A percentile compares a stretch with the other conserved stretches of the same genome.
phyloP scores from a whole-genome alignment of 352 stramenopile genomes.

The Globisporangium spiculum region DNA sequence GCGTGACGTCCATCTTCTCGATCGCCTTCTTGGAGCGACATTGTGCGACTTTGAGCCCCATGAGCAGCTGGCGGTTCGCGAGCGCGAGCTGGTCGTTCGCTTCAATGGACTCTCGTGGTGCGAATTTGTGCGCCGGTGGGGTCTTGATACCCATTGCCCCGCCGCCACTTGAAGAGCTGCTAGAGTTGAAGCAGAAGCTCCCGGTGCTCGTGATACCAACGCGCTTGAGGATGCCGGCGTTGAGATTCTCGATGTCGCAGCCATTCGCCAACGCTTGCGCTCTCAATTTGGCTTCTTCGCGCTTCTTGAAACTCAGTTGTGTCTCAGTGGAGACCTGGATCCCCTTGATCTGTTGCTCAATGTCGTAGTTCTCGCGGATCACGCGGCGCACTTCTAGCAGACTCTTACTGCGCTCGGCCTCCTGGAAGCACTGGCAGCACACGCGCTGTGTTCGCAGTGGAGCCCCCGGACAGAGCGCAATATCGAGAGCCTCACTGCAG shows the following conservation, averaged over 20 bases:
- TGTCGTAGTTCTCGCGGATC: conserved; percentile 54
- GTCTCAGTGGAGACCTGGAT: conserved; percentile 39
- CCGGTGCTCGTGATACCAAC: conserved; percentile 23
- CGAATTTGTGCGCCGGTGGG: conserved; percentile 62
- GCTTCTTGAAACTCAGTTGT: conserved; percentile 30
- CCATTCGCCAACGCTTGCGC: conserved; percentile 35
- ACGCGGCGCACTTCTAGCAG: conserved; percentile 49
- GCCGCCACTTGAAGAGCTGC: conserved; percentile 15
- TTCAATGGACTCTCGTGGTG: conserved; percentile 58
- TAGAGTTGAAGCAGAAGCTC: neutral
- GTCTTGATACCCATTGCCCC: conserved; percentile 30
- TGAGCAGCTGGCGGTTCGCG: conserved; percentile 63
- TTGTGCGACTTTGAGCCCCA: conserved; percentile 68
- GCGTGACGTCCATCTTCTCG: conserved; percentile 57
- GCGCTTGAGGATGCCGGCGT: conserved; percentile 42
- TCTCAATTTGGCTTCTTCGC: conserved; percentile 45
- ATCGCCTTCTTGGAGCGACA: conserved; percentile 47
- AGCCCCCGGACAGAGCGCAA: conserved; percentile 60
- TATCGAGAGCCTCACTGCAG: conserved; percentile 41
- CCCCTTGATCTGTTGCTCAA: conserved; percentile 48
- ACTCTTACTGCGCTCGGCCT: conserved; percentile 45
- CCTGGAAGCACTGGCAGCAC: conserved; percentile 51
- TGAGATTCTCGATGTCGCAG: conserved; percentile 46
- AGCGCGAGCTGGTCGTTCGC: conserved; percentile 58
- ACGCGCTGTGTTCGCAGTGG: conserved; percentile 56